Conservation (phyloP, 2,329 filamentous ascomycete genomes). For the Chaetomium olivaceum region DNA sequence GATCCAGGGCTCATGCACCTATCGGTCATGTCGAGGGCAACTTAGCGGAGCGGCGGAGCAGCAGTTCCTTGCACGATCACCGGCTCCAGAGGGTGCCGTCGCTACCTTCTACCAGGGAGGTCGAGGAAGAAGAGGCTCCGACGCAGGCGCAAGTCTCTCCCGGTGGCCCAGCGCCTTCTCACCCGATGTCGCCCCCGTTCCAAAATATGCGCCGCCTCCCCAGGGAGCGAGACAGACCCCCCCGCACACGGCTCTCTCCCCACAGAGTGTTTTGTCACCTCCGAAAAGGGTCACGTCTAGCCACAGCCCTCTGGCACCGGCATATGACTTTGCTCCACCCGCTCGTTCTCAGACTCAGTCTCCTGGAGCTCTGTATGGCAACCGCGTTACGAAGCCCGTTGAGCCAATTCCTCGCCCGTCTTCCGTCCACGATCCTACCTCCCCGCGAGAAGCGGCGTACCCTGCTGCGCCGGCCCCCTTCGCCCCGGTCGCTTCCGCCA, state of each 20-base stretch:
- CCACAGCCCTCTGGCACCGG: constrained; percentile 49
- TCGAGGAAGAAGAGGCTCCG: constrained; percentile 57
- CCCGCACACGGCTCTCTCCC: constrained; percentile 45
- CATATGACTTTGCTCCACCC: constrained; percentile 54
- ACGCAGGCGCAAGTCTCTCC: constrained; percentile 24
- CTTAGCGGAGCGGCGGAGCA: constrained; percentile 51
- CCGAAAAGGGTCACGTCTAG: constrained; percentile 55
- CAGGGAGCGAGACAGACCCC: constrained; percentile 49
- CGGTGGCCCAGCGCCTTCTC: constrained; percentile 4
- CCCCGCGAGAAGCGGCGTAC: constrained; percentile 38
- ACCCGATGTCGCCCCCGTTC: constrained; percentile 28
- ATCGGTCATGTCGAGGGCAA: constrained; percentile 43
- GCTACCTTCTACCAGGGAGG: constrained; percentile 62
- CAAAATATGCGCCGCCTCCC: constrained; percentile 30
- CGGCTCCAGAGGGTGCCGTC: constrained; percentile 57
- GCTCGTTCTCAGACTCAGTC: constrained; percentile 64
- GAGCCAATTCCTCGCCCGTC: constrained; percentile 57
- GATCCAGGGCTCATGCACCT: constrained; percentile 36
- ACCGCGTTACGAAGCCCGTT: constrained; percentile 37
- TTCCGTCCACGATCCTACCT: constrained; percentile 50
- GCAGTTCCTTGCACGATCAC: constrained; percentile 55
- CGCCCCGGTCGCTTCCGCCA: constrained; percentile 22
- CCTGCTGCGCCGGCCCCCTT: constrained; percentile 13
- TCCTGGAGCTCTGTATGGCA: constrained; percentile 51
- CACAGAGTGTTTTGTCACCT: constrained; percentile 53